Conservation (phyloP, 2,329 filamentous ascomycete species). For the Penicillium capsulatum region DNA sequence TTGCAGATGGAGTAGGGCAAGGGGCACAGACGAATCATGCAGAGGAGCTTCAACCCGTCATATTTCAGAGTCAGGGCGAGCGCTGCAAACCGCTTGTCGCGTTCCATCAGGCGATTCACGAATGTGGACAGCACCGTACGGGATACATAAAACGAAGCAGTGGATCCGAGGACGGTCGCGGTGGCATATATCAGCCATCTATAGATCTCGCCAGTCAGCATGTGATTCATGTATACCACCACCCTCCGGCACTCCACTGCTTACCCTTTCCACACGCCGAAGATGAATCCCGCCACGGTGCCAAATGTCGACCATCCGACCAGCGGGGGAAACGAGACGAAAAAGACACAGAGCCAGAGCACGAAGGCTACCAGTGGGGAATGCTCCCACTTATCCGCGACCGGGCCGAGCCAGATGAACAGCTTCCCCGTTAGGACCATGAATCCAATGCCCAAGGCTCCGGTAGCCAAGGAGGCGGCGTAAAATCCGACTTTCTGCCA, state of each 20-base stretch:
- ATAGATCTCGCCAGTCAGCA: slow-evolving; percentile 16
- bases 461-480: slow-evolving; percentile 48
- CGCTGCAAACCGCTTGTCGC: slow-evolving; percentile 82
- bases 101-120: slow-evolving; percentile 74
- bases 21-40: slow-evolving; percentile 89
- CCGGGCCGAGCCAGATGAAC: slow-evolving; percentile 68
- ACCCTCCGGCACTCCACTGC: slow-evolving; percentile 12
- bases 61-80: slow-evolving; percentile 81
- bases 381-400: slow-evolving; percentile 72
- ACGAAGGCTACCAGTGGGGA: slow-evolving; percentile 68
- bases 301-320: slow-evolving; percentile 80
- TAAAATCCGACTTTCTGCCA: slow-evolving; percentile 60
- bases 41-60: slow-evolving; percentile 82
- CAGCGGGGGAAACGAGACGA: slow-evolving; percentile 77
- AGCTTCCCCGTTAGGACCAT: slow-evolving; percentile 75
- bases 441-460: slow-evolving; percentile 61
- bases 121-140: slow-evolving; percentile 73
- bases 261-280: slow-evolving; percentile 68
- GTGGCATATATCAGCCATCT: slow-evolving; percentile 81
- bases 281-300: slow-evolving; percentile 66
- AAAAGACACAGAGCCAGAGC: slow-evolving; percentile 69
- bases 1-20: slow-evolving; percentile 91
- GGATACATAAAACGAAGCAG: slow-evolving; percentile 73
- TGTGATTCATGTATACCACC: background rate
- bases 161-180: slow-evolving; percentile 73